A percentile compares a stretch with the other conserved stretches of the same genome.
Evolutionary conservation across 208 protist species (phyloP).

Genomic region (Trypanosomatidae sp.): DNA sequence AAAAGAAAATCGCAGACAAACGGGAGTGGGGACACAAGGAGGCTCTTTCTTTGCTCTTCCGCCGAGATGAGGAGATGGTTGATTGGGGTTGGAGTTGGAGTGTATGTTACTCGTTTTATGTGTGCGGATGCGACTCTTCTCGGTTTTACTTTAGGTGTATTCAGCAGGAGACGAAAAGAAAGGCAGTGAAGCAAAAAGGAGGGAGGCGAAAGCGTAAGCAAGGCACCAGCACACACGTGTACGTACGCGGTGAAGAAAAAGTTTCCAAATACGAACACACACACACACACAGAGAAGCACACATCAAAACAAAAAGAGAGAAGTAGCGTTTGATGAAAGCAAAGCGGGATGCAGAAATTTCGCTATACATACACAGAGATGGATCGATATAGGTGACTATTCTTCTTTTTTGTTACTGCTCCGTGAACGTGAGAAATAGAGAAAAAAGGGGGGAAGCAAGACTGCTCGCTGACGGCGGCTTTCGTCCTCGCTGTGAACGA

Average conservation of each 20-base stretch:
- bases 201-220: neutral
- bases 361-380: neutral
- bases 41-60: neutral
- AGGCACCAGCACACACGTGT: neutral
- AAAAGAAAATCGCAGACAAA: neutral
- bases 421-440: neutral
- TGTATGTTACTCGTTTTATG: neutral
- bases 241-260: neutral
- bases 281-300: neutral
- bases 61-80: neutral
- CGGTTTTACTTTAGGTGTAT: neutral
- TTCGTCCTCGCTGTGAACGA: constrained; percentile 1
- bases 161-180: neutral
- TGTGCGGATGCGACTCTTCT: neutral
- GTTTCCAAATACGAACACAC: neutral
- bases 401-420: neutral
- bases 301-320: neutral
- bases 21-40: neutral
- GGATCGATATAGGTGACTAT: neutral
- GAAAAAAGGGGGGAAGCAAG: neutral
- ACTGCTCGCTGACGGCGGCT: neutral
- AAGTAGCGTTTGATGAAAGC: neutral
- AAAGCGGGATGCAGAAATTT: constrained; percentile 3
- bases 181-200: constrained; percentile 1
- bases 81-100: neutral